Percentiles rank a stretch among this genome's conserved stretches.
phyloP scores from a whole-genome alignment of 1,284 basidiomycete genomes.

The Anthracocystis walkeri region DNA sequence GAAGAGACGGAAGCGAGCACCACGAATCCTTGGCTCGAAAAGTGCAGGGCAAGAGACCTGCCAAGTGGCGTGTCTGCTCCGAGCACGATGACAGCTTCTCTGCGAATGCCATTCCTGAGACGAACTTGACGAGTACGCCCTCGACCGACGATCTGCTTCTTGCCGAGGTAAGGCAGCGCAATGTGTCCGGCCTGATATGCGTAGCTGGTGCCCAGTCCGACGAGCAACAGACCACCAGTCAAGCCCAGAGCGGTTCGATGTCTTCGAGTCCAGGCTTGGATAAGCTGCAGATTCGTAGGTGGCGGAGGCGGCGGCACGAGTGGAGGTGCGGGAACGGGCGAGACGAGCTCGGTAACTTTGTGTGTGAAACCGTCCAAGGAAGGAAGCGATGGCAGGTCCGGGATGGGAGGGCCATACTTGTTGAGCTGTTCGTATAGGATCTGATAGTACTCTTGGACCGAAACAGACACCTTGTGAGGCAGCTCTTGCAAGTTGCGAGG shows the following conservation, averaged over 20 bases:
- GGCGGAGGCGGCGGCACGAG: constrained; percentile 50
- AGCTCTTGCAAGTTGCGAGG: constrained; percentile 58
- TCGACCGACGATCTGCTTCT: constrained; percentile 24
- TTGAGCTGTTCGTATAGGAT: constrained; percentile 57
- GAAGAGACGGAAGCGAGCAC: constrained; percentile 62
- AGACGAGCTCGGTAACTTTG: constrained; percentile 40
- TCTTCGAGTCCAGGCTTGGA: constrained; percentile 26
- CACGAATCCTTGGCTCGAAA: constrained; percentile 61
- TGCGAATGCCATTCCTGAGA: constrained; percentile 51
- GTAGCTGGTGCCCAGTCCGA: constrained; percentile 45
- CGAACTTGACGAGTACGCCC: constrained; percentile 39
- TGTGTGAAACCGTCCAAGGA: constrained; percentile 42
- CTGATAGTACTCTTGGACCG: constrained; percentile 55
- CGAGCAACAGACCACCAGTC: constrained; percentile 32
- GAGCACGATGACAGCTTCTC: constrained; percentile 63
- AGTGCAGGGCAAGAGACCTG: constrained; percentile 53
- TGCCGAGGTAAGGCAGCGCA: constrained; percentile 44
- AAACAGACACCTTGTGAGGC: constrained; percentile 53
- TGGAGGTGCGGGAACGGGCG: constrained; percentile 26
- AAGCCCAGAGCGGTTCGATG: constrained; percentile 30
- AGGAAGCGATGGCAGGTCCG: constrained; percentile 44
- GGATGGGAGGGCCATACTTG: constrained; percentile 54
- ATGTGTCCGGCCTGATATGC: constrained; percentile 42
- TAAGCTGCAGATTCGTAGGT: constrained; percentile 29
- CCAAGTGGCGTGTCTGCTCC: constrained; percentile 68